Base-by-base conservation (phyloP, 2,329 filamentous ascomycete species). In the Mollisiaceae sp. region DNA sequence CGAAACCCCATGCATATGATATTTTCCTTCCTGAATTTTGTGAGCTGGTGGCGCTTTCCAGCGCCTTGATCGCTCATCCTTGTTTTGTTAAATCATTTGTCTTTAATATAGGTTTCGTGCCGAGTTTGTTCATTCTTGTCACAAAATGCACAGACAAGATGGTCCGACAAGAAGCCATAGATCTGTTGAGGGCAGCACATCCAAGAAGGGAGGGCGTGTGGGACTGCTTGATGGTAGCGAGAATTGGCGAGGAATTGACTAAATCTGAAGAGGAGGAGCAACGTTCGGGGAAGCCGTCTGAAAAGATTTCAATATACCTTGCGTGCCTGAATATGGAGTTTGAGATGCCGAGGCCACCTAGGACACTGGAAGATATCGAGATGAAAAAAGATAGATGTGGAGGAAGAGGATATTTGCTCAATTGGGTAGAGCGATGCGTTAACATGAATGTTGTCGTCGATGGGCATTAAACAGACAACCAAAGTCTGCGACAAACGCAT, bases 141-240 rank as follows among this genome's bases (percentile, higher is more conserved):
- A 59, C 67, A 24, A 60, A 67, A 32, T 70, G 67, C 43, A 64
- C 60, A 18, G 65, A 67, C 55, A 55, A 36, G 14, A 59, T 56
- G 22, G 32, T 69, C 24, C 62, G 65, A 39, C 38, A 35, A 32
- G 65, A 71, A 54, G 67, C 67, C 9, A 62, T 71, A 15, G 59
- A 64, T 24, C 35, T 70, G 8, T 47, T 70, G 52, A 65, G 66
- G 47, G 62, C 60, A 24, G 58, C 57, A 22, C 39, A 56, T 20
- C 69, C 70, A 32, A 67, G 70, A 39, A 60, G 65, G 35, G 70
- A 71, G 43, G 70, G 64, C 18, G 57, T 66, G 15, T 69, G 69
- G 68, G 67, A 69, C 47, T 69, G 69, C 50, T 38, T 59, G 22
- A 65, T 65, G 64, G 60, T 65, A 11, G 36, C 47, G 27, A 59